Percentiles rank a stretch among this genome's conserved stretches.
Evolutionary conservation across 768 basidiomycete genomes (phyloP).

Genomic region (Clathrus columnatus): DNA sequence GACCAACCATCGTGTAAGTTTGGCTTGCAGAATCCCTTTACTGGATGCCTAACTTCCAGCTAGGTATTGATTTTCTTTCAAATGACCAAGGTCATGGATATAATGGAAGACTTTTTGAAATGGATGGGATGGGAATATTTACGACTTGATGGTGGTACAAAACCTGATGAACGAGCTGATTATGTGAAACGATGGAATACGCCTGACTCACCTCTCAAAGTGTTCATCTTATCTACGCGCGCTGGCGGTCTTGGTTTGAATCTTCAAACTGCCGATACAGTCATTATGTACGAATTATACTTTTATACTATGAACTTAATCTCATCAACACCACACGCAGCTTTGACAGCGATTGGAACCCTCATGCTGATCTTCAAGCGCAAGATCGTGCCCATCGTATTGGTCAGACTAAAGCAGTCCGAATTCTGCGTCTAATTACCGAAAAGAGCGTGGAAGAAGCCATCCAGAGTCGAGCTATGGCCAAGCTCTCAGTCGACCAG

Average conservation of each 20-base stretch:
- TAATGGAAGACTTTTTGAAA: slow-evolving; percentile 92
- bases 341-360: slow-evolving; percentile 89
- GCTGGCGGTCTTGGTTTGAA: slow-evolving; percentile 93
- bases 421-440: slow-evolving; percentile 94
- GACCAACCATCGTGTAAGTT: slow-evolving; percentile 76
- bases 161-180: slow-evolving; percentile 87
- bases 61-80: slow-evolving; percentile 99
- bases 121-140: slow-evolving; percentile 81
- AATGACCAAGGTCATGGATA: slow-evolving; percentile 99
- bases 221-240: slow-evolving; percentile 90
- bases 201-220: slow-evolving; percentile 75
- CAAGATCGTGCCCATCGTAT: slow-evolving; percentile 99
- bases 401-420: slow-evolving; percentile 95
- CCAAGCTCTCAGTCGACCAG: slow-evolving; percentile 97
- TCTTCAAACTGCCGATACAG: slow-evolving; percentile 92
- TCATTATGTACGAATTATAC: slow-evolving; percentile 64
- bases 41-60: background rate
- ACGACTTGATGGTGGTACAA: slow-evolving; percentile 92
- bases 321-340: slow-evolving; percentile 27
- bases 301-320: background rate
- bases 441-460: slow-evolving; percentile 98
- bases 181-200: slow-evolving; percentile 86
- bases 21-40: slow-evolving; percentile 3
- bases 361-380: slow-evolving; percentile 97
- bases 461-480: slow-evolving; percentile 89